Evolutionary conservation across 208 protist genomes (phyloP), one percentile per base, ranked within the genome.

Genomic region (Crithidia sp.): DNA sequence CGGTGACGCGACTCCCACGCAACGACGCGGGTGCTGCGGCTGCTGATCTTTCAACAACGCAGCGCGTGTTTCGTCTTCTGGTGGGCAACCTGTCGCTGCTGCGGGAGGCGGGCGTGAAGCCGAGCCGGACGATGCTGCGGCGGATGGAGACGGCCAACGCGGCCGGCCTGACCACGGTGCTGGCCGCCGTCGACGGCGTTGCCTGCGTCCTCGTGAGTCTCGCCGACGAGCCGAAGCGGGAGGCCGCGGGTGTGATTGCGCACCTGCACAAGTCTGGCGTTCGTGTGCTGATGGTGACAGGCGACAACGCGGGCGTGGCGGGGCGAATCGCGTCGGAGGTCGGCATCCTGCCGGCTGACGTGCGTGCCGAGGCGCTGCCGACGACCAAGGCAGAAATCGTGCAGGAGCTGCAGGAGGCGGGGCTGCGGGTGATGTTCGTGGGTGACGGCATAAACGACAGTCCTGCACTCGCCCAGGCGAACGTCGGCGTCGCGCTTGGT

Each of bases 401-500:
- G 10, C 59, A 81, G 53, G 67, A 86, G 57, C 70, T 98, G 28
- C 92, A 98, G 70, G 50, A 50, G 8, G 50, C 58, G 16, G 87
- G 80, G 2, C 36, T 65, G 28, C 57, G 56, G 37, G 92, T 96
- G 43, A 81, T 94, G 64, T 96, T 97, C 58, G 91, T 96, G 39
- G 94, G 94, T 47, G 94, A 97, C 64, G 94, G 94, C 68, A 95
- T 97, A 77, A 98, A 98, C 76, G 94, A 97, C 83, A 88, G 82
- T 53, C 88, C 92, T 4, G 94, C 94, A 7, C 73, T 97, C 37
- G 85, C 85, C n/a, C 89, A 94, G 75, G 89, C 92, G 5, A 65
- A 96, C 77, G 86, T 97, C 47, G 94, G 94, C 17, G 87, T 97
- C 16, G 91, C 94, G 13, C 82, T 97, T n/a, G 90, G 91, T 7